Base-by-base conservation (phyloP, 768 basidiomycete genomes). In the Pulveroboletus sp. region DNA sequence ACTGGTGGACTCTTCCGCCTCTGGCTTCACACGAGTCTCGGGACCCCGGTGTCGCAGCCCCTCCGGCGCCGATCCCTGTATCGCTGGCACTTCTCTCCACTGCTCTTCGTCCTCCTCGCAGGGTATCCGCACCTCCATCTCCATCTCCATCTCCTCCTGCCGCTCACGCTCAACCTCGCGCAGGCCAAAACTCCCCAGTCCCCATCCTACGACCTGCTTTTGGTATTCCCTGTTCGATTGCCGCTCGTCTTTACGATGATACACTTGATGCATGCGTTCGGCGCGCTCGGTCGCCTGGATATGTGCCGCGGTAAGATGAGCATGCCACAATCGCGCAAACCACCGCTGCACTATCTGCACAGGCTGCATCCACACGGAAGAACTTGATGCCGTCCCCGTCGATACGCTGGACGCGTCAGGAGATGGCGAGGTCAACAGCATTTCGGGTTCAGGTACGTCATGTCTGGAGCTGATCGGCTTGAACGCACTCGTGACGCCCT, bases 261-360 rank as follows among this genome's bases (percentile, higher is more conserved):
- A 83, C 38, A 83, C 73, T 57, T 80, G 78, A n/a, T 83, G 73
- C 14, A 88, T 76, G 28, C 85, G 74, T 61, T 84, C 78, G 2
- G 76, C 78, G 5, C 80, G 77, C 63, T 89, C 86, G 7, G 75
- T 75, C 3, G 86, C 86, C 57, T 89, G 87, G 38, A 74, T 71
- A n/a, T 81, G 77, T 4, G 83, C 82, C 0, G 91, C 89, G 2
- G 75, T 72, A 30, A 82, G 69, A 64, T 92, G 88, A 21, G 80
- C 89, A n/a, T 77, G 79, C 2, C 86, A 78, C 13, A 92, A 66
- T 2, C 75, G 75, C 5, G 75, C 72, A 58, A 78, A 87, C 75
- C 81, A 83, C 14, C 70, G 71, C 52, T 76, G 76, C 9, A 82
- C 49, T 31, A 76, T 59, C 3, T 58, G 60, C 2, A 56, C n/a